Evolutionary conservation across 148 eudicot genomes (phyloP).

Genomic region (Rhododendron molle): DNA sequence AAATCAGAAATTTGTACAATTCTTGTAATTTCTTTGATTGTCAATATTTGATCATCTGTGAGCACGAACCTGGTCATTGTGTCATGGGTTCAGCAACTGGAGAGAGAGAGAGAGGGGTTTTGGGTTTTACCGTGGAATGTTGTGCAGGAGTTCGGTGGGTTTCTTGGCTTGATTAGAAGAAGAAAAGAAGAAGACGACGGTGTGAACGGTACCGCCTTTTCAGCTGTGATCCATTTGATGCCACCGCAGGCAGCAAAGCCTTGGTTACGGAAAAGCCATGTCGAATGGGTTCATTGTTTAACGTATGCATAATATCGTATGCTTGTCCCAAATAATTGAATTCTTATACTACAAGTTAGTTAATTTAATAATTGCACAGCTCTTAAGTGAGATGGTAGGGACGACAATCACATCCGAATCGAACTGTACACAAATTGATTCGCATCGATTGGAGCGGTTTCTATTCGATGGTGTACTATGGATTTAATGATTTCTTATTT

Average conservation of each 20-base stretch:
- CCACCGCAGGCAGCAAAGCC: neutral
- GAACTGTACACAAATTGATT: neutral
- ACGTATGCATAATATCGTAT: too few relatives aligned
- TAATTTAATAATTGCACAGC: too few relatives aligned
- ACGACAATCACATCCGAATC: neutral
- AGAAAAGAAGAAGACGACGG: neutral
- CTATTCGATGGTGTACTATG: too few relatives aligned
- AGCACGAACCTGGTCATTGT: constrained; percentile 6
- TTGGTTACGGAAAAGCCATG: neutral
- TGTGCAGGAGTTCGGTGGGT: constrained; percentile 5
- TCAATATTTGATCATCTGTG: neutral
- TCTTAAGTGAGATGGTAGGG: neutral
- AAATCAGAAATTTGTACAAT: neutral
- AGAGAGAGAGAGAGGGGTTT: neutral
- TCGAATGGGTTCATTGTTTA: neutral
- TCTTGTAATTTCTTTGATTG: neutral
- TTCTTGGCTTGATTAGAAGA: neutral
- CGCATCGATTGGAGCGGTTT: neutral
- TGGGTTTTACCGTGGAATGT: neutral
- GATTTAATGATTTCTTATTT: too few relatives aligned
- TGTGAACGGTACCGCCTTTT: neutral
- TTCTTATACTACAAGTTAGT: too few relatives aligned
- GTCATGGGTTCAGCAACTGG: neutral
- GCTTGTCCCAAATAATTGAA: neutral
- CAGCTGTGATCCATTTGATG: neutral